These are phyloP conservation scores for Polygonum maritimum DNA, from an alignment of 148 eudicot species.

Conservation along the genomic window DNA sequence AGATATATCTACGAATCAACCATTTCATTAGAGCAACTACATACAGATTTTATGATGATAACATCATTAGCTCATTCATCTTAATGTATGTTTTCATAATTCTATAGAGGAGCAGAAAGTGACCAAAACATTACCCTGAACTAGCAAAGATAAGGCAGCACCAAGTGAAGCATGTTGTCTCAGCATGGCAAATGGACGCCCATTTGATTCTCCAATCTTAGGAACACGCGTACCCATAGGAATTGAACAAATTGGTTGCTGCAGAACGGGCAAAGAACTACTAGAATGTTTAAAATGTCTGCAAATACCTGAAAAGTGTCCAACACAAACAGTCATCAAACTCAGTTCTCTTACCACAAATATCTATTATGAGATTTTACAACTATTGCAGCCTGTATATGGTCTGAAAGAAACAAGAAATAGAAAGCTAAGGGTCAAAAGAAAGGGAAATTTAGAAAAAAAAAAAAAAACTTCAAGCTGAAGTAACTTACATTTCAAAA, in stretches of 20 bases:
- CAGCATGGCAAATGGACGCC: constrained; percentile 64
- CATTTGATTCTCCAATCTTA: constrained; percentile 68
- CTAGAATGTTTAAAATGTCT: constrained; percentile 77
- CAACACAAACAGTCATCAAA: neutral
- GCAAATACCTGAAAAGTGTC: constrained; percentile 65
- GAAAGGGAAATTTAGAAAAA: neutral
- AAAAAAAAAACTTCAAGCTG: neutral
- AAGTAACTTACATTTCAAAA: constrained; percentile 58
- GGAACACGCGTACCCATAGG: constrained; percentile 96
- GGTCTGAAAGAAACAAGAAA: neutral
- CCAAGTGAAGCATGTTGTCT: constrained; percentile 69
- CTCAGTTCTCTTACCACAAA: neutral
- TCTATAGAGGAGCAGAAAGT: neutral
- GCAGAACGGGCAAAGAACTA: constrained; percentile 77
- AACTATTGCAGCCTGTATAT: neutral
- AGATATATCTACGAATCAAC: neutral
- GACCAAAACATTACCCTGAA: constrained; percentile 44
- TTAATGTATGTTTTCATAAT: no score
- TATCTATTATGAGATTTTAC: neutral
- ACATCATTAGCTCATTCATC: neutral
- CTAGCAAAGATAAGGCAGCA: constrained; percentile 62
- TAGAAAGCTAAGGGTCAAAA: neutral
- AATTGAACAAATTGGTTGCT: constrained; percentile 70
- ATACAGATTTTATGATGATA: no score
- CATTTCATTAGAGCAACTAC: neutral